Base-by-base conservation (phyloP, 495 filamentous ascomycete species). In the Penicillium nucicola region DNA sequence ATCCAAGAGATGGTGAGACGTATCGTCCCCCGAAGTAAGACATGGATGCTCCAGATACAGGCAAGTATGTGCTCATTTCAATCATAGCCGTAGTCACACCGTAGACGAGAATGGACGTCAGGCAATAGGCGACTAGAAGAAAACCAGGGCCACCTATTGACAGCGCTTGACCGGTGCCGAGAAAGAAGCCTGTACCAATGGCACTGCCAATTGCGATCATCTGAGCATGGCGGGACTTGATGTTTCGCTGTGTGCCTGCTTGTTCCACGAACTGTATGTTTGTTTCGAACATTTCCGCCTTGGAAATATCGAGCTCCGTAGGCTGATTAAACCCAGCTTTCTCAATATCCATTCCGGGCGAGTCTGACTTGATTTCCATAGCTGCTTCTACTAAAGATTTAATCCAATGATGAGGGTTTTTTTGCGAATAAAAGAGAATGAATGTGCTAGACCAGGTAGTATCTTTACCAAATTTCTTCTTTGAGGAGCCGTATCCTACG, bases 121-220 rank as follows among this genome's bases (percentile, higher is more conserved):
- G 52, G 11, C 66, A 45, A 57, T 79, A 83, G 4, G 79, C 81
- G 53, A 85, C 80, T 18, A 89, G 69, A 30, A 88, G 74, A n/a
- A n/a, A n/a, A n/a, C 74, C 80, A 34, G 83, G 82, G 0, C 82
- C 81, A 28, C 77, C 81, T 11, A 67, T 55, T 2, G 72, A 57
- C 9, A 85, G 64, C 7, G 80, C 78, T 52, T 75, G 69, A 14
- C 83, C 82, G 8, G 76, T 75, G 2, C 81, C 79, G 50, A 75
- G 67, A 35, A 62, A 61, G n/a, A 62, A 52, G 40, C 57, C 81
- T 2, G 83, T 86, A 30, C 83, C 84, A 56, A 86, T 84, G 32
- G 77, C 79, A 32, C 81, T 79, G 46, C 82, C 82, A 3, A 85
- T 64, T 0, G 83, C 80, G 28, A 84, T 78, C 61, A 86, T 77